phyloP scores from a whole-genome alignment of 2,329 filamentous ascomycete species.

The Aspergillus quadrilineatus region DNA sequence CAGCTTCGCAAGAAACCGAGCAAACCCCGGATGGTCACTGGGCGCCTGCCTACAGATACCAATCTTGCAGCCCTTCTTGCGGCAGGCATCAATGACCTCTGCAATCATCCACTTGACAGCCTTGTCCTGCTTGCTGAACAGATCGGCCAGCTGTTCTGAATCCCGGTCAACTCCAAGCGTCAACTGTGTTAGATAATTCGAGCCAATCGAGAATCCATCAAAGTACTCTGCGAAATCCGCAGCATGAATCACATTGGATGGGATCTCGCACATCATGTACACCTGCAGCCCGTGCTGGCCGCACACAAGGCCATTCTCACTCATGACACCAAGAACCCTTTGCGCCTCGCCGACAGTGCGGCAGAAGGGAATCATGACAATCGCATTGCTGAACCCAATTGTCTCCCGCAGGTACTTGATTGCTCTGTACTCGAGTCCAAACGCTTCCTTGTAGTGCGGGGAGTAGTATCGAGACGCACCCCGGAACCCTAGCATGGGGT shows the following conservation, averaged over 20 bases:
- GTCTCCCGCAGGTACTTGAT: conserved; percentile 39
- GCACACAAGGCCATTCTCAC: conserved; percentile 38
- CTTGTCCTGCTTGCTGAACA: conserved; percentile 43
- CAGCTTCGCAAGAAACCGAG: conserved; percentile 34
- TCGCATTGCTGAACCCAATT: conserved; percentile 39
- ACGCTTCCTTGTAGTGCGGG: conserved; percentile 40
- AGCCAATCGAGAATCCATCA: conserved; percentile 46
- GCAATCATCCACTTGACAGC: conserved; percentile 44
- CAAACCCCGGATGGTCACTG: conserved; percentile 43
- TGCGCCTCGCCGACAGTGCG: conserved; percentile 37
- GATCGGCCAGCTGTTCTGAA: conserved; percentile 35
- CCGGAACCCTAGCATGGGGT: conserved; percentile 46
- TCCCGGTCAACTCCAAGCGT: conserved; percentile 43
- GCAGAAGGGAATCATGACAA: conserved; percentile 44
- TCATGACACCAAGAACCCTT: conserved; percentile 38
- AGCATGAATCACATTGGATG: conserved; percentile 44
- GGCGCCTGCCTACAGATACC: conserved; percentile 44
- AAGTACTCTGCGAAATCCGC: conserved; percentile 38
- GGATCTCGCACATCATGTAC: conserved; percentile 47
- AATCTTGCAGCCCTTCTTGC: conserved; percentile 34
- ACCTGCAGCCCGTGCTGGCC: conserved; percentile 39
- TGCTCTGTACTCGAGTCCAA: conserved; percentile 41
- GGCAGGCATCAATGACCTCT: conserved; percentile 33
- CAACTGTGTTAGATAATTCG: conserved; percentile 44
- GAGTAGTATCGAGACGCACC: conserved; percentile 47